Evolutionary conservation across 257 asterid genomes (phyloP).

Genomic region (Primulina huaijiensis): DNA sequence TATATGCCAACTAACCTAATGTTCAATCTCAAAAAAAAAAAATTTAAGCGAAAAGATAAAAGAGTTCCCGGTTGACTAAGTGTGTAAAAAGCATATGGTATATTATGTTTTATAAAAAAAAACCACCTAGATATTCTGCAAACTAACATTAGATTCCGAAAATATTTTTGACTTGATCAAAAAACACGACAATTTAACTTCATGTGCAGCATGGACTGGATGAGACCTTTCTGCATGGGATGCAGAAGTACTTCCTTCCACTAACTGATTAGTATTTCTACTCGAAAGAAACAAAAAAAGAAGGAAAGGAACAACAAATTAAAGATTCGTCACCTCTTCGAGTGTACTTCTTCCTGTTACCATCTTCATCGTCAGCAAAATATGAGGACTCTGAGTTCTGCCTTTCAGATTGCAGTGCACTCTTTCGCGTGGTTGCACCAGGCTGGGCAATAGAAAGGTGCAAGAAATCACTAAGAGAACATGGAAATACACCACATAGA

Average conservation of each 20-base stretch:
- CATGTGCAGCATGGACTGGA: not conserved
- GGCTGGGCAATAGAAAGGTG: conserved; percentile 44
- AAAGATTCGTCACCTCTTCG: conserved; percentile 58
- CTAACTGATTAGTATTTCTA: conserved; percentile 6
- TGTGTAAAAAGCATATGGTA: not conserved
- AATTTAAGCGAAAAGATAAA: not conserved
- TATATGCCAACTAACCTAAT: not conserved
- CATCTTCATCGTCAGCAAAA: conserved; percentile 92
- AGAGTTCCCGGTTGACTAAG: not conserved
- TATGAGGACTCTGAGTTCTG: conserved; percentile 77
- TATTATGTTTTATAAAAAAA: too few species aligned
- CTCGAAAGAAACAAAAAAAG: not conserved
- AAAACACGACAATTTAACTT: not conserved
- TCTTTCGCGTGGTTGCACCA: conserved; percentile 81
- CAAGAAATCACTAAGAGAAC: conserved; percentile 22
- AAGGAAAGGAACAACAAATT: not conserved
- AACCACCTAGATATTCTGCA: not conserved
- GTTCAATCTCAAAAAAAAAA: not conserved
- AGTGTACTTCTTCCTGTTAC: conserved; percentile 69
- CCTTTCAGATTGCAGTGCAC: conserved; percentile 59
- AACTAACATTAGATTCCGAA: not conserved
- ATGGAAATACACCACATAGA: conserved; percentile 1
- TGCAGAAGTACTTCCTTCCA: not conserved
- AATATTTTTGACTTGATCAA: too few species aligned
- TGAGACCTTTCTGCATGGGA: not conserved